Percentiles rank a stretch among this genome's conserved stretches.
phyloP scores from a whole-genome alignment of 2,329 filamentous ascomycete genomes.

The Tolypocladium cylindrosporum region DNA sequence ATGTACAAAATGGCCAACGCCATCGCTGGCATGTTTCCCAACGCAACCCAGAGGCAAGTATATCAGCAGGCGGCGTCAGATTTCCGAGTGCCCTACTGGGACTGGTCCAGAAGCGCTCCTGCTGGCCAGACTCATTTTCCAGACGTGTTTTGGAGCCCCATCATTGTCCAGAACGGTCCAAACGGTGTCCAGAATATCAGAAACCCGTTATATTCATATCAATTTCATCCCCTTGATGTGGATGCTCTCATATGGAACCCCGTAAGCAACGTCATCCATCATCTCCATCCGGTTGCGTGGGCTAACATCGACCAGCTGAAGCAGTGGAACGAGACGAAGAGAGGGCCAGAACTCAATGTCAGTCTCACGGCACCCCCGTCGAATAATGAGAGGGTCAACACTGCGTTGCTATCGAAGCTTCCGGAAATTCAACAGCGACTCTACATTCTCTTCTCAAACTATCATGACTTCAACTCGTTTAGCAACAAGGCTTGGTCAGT shows the following conservation, averaged over 20 bases:
- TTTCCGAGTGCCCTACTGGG: constrained; percentile 50
- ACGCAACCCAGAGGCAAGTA: constrained; percentile 30
- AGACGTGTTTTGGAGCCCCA: constrained; percentile 33
- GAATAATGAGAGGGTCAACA: constrained; percentile 47
- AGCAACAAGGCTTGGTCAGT: constrained; percentile 58
- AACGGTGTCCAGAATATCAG: constrained; percentile 43
- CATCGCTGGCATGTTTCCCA: constrained; percentile 39
- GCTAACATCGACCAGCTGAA: constrained; percentile 35
- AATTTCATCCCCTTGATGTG: constrained; percentile 48
- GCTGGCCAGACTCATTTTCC: constrained; percentile 37
- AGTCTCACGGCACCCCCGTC: constrained; percentile 29
- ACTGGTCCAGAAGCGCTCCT: constrained; percentile 43
- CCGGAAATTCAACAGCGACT: constrained; percentile 50
- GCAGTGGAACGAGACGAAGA: constrained; percentile 48
- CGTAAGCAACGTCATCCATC: constrained; percentile 30
- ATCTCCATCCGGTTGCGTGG: constrained; percentile 6
- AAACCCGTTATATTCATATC: constrained; percentile 53
- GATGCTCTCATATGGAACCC: constrained; percentile 49
- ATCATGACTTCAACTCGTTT: constrained; percentile 57
- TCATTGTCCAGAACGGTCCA: constrained; percentile 44
- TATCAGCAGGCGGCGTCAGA: constrained; percentile 41
- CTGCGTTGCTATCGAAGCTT: constrained; percentile 33
- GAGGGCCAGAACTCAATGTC: constrained; percentile 33
- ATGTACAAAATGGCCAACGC: constrained; percentile 22
- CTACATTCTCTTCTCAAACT: constrained; percentile 57